A percentile compares a stretch with the other conserved stretches of the same genome.
phyloP scores from a whole-genome alignment of 2,329 filamentous ascomycete genomes.

The Hypomyces rosellus region DNA sequence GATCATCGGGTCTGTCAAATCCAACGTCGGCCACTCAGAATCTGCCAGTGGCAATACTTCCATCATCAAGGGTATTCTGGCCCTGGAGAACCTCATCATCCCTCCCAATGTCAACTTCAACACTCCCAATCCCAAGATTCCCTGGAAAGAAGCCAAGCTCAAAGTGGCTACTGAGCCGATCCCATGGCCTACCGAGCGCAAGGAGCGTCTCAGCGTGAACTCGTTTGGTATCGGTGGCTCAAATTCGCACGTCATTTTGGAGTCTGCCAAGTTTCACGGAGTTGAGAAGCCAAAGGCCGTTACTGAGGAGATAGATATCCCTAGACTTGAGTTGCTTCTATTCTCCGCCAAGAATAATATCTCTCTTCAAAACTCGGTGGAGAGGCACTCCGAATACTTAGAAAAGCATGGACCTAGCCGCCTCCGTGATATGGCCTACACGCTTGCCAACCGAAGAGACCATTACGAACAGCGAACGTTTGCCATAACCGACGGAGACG shows the following conservation, averaged over 20 bases:
- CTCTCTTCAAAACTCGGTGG: slow-evolving; percentile 10
- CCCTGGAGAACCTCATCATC: slow-evolving; percentile 14
- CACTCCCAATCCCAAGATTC: neutral
- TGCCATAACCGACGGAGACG: slow-evolving; percentile 2
- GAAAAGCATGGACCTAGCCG: slow-evolving; percentile 20
- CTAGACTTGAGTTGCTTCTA: slow-evolving; percentile 3
- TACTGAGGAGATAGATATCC: neutral
- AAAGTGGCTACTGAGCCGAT: slow-evolving; percentile 1
- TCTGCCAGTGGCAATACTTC: slow-evolving; percentile 22
- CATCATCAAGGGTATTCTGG: slow-evolving; percentile 24
- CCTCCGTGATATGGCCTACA: slow-evolving; percentile 23
- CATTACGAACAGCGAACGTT: slow-evolving; percentile 18
- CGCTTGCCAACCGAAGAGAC: slow-evolving; percentile 19
- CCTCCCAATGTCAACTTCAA: slow-evolving; percentile 30
- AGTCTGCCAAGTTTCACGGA: slow-evolving; percentile 6
- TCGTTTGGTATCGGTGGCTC: slow-evolving; percentile 23
- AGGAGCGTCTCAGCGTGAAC: slow-evolving; percentile 19
- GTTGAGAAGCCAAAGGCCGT: neutral
- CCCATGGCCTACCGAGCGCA: slow-evolving; percentile 2
- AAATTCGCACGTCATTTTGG: slow-evolving; percentile 21
- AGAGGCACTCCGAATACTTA: slow-evolving; percentile 16
- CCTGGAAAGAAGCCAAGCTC: neutral
- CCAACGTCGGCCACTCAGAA: slow-evolving; percentile 27
- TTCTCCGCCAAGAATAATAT: slow-evolving; percentile 14
- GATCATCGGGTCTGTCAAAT: slow-evolving; percentile 27